Percentiles rank a stretch among this genome's conserved stretches.
These are phyloP conservation scores for Ceratobasidium sp. DNA, from an alignment of 1,284 basidiomycete genomes.

Conservation along the genomic window DNA sequence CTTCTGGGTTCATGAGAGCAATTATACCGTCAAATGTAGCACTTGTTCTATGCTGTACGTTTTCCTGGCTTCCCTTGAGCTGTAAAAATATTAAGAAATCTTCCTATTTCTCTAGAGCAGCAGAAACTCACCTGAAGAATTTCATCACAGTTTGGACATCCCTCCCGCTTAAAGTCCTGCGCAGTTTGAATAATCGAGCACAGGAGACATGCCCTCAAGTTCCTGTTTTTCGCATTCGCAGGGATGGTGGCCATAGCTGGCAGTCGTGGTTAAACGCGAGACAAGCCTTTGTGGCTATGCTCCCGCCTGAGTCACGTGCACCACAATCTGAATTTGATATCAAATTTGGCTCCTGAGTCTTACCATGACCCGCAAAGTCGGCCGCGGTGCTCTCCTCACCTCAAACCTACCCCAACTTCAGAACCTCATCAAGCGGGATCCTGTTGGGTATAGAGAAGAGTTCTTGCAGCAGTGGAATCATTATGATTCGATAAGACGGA, in stretches of 20 bases:
- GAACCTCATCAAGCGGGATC: conserved; percentile 96
- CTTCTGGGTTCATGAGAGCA: conserved; percentile 87
- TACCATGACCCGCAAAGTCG: conserved; percentile 46
- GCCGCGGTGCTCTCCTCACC: conserved; percentile 59
- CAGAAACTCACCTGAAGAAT: conserved; percentile 80
- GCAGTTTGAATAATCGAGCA: conserved; percentile 92
- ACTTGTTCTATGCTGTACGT: conserved; percentile 91
- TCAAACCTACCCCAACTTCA: conserved; percentile 79
- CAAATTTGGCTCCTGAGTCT: conserved; percentile 32
- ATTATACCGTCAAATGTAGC: conserved; percentile 94
- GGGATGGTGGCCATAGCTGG: conserved; percentile 65
- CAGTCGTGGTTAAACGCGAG: conserved; percentile 25
- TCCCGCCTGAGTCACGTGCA: conserved; percentile 1
- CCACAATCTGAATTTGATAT: conserved; percentile 36
- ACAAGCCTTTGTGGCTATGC: neutral
- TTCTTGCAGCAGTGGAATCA: conserved; percentile 99
- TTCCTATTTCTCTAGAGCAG: too few relatives aligned
- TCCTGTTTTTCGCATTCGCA: conserved; percentile 71
- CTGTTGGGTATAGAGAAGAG: conserved; percentile 92
- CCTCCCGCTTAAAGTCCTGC: conserved; percentile 84
- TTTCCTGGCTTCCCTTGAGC: conserved; percentile 91
- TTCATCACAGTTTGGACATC: conserved; percentile 98
- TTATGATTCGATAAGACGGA: conserved; percentile 88
- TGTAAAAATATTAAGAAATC: conserved; percentile 56
- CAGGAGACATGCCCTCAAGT: conserved; percentile 89